Evolutionary conservation across 75 land plant species (phyloP).

Genomic region (Larix kaempferi): DNA sequence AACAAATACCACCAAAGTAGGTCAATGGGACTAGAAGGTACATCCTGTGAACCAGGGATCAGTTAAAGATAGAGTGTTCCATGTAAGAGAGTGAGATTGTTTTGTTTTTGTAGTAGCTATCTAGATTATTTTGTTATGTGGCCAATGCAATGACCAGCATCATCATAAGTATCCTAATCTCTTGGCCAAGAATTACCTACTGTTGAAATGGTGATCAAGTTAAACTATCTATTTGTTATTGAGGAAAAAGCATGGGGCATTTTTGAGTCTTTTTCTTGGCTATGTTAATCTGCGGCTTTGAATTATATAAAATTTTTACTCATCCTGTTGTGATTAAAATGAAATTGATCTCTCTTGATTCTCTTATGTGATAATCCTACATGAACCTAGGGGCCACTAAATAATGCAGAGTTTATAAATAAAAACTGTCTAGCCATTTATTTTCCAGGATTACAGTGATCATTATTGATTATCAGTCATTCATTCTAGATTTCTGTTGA

Average conservation of each 20-base stretch:
- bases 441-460: neutral
- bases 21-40: too few species aligned
- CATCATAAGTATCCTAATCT: too few species aligned
- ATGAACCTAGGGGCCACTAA: neutral
- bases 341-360: neutral
- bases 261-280: constrained; percentile 1
- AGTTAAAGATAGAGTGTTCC: too few species aligned
- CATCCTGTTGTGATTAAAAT: neutral
- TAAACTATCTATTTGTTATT: too few species aligned
- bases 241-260: neutral
- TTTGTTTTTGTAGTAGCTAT: too few species aligned
- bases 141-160: too few species aligned
- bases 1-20: too few species aligned
- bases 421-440: neutral
- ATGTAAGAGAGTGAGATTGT: too few species aligned
- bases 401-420: neutral
- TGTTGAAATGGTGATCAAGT: too few species aligned
- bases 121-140: too few species aligned
- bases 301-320: neutral
- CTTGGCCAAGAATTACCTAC: too few species aligned
- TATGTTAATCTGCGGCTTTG: neutral
- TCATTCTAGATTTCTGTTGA: neutral
- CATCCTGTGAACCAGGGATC: too few species aligned
- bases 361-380: neutral
- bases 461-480: neutral